Evolutionary conservation across 768 basidiomycete genomes (phyloP).

Genomic region (Psilocybe sp.): DNA sequence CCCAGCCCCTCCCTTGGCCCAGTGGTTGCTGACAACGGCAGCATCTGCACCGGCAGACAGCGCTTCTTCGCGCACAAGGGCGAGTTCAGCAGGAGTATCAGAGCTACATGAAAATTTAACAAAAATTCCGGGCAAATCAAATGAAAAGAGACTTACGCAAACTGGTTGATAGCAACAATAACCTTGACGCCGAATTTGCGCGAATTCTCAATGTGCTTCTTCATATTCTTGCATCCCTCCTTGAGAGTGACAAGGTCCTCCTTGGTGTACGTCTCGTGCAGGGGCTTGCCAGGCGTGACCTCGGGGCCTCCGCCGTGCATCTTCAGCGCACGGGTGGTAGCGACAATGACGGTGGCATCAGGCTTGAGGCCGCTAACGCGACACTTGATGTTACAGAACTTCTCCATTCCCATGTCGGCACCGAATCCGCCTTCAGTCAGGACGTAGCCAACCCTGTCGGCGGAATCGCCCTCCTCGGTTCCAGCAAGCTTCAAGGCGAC

Average conservation of each 20-base stretch:
- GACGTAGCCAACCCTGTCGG: slow-evolving; percentile 87
- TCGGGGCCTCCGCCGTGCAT: slow-evolving; percentile 99
- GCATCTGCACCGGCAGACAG: slow-evolving; percentile 89
- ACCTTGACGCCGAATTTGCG: slow-evolving; percentile 97
- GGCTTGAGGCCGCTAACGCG: slow-evolving; percentile 89
- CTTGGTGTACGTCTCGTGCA: slow-evolving; percentile 90
- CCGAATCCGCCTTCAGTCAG: slow-evolving; percentile 99
- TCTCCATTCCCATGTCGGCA: slow-evolving; percentile 99
- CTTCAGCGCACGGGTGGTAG: slow-evolving; percentile 95
- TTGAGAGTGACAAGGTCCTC: slow-evolving; percentile 88
- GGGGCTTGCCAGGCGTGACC: slow-evolving; percentile 91
- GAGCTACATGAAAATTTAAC: slow-evolving; percentile 44
- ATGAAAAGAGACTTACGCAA: slow-evolving; percentile 60
- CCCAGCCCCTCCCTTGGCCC: slow-evolving; percentile 93
- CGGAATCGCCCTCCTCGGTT: slow-evolving; percentile 83
- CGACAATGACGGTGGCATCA: slow-evolving; percentile 93
- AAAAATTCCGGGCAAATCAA: background rate
- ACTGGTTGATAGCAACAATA: slow-evolving; percentile 93
- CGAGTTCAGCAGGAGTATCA: slow-evolving; percentile 87
- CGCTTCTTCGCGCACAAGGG: slow-evolving; percentile 76
- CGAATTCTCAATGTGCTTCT: slow-evolving; percentile 91
- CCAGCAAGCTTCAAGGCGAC: slow-evolving; percentile 97
- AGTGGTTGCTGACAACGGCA: slow-evolving; percentile 94
- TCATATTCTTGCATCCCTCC: slow-evolving; percentile 90
- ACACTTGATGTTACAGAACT: slow-evolving; percentile 99